Evolutionary conservation across 805 yeast species (phyloP).

Genomic region (Jamesozyma piceae): DNA sequence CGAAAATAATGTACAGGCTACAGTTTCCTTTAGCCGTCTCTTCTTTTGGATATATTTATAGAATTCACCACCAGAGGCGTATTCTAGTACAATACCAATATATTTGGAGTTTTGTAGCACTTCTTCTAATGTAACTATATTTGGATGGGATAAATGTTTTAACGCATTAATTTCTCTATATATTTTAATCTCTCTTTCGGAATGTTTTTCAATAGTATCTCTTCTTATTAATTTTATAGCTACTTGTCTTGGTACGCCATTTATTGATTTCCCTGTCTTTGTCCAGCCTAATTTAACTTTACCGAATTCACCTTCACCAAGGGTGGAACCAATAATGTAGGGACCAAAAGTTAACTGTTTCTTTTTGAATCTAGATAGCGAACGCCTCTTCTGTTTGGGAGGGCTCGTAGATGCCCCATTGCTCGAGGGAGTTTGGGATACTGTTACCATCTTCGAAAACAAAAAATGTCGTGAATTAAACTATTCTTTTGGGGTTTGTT

Average conservation of each 20-base stretch:
- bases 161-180: slow-evolving; percentile 89
- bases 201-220: slow-evolving; percentile 77
- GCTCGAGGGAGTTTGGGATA: not conserved
- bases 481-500: no score
- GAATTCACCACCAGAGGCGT: slow-evolving; percentile 95
- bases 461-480: no score
- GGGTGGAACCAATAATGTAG: slow-evolving; percentile 80
- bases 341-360: slow-evolving; percentile 81
- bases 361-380: slow-evolving; percentile 25
- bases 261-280: slow-evolving; percentile 29
- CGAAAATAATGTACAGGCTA: slow-evolving; percentile 82
- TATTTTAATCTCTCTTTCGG: slow-evolving; percentile 79
- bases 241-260: slow-evolving; percentile 55
- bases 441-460: not conserved
- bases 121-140: slow-evolving; percentile 83
- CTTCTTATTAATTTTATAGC: slow-evolving; percentile 89
- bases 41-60: slow-evolving; percentile 86
- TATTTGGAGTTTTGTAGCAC: slow-evolving; percentile 90
- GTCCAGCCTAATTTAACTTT: slow-evolving; percentile 96
- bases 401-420: not conserved
- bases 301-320: slow-evolving; percentile 98
- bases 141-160: slow-evolving; percentile 81
- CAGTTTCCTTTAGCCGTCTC: slow-evolving; percentile 74
- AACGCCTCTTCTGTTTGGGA: slow-evolving; percentile 1
- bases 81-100: slow-evolving; percentile 92